Base-by-base conservation (phyloP, 805 yeast genomes). In the Diddensiella transvaalensis region DNA sequence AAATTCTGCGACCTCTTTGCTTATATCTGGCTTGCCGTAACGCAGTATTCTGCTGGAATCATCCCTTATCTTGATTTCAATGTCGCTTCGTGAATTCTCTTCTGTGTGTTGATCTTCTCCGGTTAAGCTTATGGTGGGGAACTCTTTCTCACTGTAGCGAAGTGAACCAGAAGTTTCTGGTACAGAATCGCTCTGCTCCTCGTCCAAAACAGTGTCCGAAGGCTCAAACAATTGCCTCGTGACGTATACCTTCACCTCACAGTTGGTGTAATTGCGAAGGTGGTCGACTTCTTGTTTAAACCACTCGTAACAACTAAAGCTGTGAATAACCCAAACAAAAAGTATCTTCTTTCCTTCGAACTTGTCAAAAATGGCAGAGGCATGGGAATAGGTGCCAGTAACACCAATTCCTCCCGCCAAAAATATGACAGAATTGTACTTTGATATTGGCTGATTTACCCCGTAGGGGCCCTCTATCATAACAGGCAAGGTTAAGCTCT, bases 361-460 rank as follows among this genome's bases (percentile, higher is more conserved):
- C 57, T 19, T 73, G 54, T 1, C 21, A 4, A 30, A 13, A 44
- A 46, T 22, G 10, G 30, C n/a, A 15, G 44, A 52, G 6, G 75
- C 80, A 48, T 76, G 69, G 3, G 78, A 66, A 50, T 75, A 75
- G 17, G 77, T 72, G 1, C 80, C 86, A 0, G 91, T 82, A 44
- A 85, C 70, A 46, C 93, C 93, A 46, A 80, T 80, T 24, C 93
- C 91, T 42, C 88, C 90, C 4, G 90, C 84, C 21, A 85, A 52
- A 39, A 82, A 72, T 4, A 83, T 71, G 3, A 82, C 75, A 48
- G 76, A 74, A 42, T 79, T 76, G 56, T 75, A 83, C 39, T 69
- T 66, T 22, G 69, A 65, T 13, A 79, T 66, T 1, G 82, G 76
- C 3, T 77, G 60, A 2, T 74, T 53, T 35, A 71, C 69, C 2